Evolutionary conservation across 2,329 filamentous ascomycete species (phyloP), one percentile per base, ranked within the genome.

Genomic region (Aspergillus puulaauensis): DNA sequence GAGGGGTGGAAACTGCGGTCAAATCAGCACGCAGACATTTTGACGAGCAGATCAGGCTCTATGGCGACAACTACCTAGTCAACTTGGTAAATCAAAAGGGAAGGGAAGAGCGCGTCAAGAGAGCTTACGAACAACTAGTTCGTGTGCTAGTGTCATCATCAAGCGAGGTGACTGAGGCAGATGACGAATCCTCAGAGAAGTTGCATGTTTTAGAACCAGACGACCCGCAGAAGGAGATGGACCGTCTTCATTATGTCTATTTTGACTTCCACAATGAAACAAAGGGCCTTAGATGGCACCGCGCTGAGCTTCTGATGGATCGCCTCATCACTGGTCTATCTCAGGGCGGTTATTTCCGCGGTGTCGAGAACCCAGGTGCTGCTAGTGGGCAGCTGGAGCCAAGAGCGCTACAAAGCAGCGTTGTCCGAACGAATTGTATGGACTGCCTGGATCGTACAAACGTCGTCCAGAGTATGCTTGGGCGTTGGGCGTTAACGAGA

Each of bases 191-290:
- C 0, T 81, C 87, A 40, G 93, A 97, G 70, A 93, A 95, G 73
- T 89, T 96, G 73, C 89, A 87, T 68, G 81, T 88, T 31, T 85
- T 96, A 61, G 90, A 96, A 70, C 80, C 86, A 21, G 67, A 78
- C 14, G 73, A 84, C 46, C 79, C 79, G 48, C 79, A 80, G 57
- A 84, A 89, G 61, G 81, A 87, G 62, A 90, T 90, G 73, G 93
- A 97, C 73, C 88, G 88, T 45, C 79, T 99, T 45, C 93, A 99
- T 77, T 99, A 99, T 75, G 79, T 98, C 67, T 99, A 98, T 79
- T 99, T 99, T 72, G 95, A 99, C 78, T 99, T 96, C 75, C 96
- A 99, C 79, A 92, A 89, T 70, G 95, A 99, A 77, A 99, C 96
- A 50, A 97, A 97, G 77, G 93, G 93, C 39, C 82, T 97, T 68